Evolutionary conservation across 345 rosid species (phyloP).

Genomic region (Cardamine chenopodiifolia): DNA sequence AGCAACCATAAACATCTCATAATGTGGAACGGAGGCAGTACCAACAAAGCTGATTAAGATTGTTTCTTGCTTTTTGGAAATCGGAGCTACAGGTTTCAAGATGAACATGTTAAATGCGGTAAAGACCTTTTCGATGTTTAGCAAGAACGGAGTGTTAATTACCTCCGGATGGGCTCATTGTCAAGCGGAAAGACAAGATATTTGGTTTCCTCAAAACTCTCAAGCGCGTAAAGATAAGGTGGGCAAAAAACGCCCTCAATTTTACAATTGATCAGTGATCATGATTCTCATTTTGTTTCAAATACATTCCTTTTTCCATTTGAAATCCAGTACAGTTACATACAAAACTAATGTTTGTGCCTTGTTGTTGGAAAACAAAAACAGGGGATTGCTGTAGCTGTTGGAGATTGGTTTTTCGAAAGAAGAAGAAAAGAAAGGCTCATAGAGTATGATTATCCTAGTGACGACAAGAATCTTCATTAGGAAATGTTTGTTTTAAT

Average conservation of each 20-base stretch:
- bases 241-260: background rate
- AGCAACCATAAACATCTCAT: no score
- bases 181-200: constrained; percentile 28
- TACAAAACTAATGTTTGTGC: background rate
- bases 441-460: constrained; percentile 66
- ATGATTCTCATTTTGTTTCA: background rate
- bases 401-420: constrained; percentile 89
- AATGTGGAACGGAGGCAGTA: no score
- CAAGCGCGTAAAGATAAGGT: constrained; percentile 17
- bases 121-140: constrained; percentile 24
- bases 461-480: constrained; percentile 46
- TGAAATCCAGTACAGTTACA: background rate
- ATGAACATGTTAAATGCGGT: constrained; percentile 29
- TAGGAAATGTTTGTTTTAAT: constrained; percentile 5
- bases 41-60: constrained; percentile 2
- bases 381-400: constrained; percentile 81
- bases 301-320: background rate
- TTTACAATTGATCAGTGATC: background rate
- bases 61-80: constrained; percentile 12
- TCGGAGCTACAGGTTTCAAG: constrained; percentile 29
- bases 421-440: constrained; percentile 49
- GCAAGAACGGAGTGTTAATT: constrained; percentile 26
- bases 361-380: constrained; percentile 18
- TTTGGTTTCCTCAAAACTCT: constrained; percentile 32
- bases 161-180: constrained; percentile 38